Conservation (phyloP, 2,329 filamentous ascomycete genomes). For the Penicillium sclerotigenum region DNA sequence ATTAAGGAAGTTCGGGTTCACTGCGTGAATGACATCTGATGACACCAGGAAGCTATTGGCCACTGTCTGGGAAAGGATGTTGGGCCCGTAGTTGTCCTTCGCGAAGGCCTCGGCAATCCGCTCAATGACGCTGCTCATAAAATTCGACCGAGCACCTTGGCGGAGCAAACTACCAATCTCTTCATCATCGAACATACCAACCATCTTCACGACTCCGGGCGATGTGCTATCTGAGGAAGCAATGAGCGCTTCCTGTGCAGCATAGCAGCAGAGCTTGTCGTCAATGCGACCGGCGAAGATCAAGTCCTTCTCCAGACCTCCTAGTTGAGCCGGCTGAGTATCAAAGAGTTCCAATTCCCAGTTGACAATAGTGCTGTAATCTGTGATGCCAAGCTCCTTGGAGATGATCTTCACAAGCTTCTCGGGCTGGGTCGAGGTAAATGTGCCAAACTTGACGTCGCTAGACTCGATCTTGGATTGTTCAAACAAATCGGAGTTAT, state of each 20-base stretch:
- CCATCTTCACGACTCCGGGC: slow-evolving; percentile 72
- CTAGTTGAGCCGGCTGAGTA: slow-evolving; percentile 75
- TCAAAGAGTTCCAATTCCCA: slow-evolving; percentile 98
- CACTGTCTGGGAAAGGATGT: slow-evolving; percentile 73
- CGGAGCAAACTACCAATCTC: slow-evolving; percentile 90
- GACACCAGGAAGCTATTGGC: slow-evolving; percentile 90
- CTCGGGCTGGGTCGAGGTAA: slow-evolving; percentile 78
- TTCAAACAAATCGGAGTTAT: slow-evolving; percentile 60
- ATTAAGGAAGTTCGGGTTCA: slow-evolving; percentile 87
- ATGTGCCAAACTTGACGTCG: slow-evolving; percentile 57
- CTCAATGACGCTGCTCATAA: slow-evolving; percentile 76
- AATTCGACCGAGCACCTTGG: slow-evolving; percentile 86
- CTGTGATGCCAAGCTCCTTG: slow-evolving; percentile 68
- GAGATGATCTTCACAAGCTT: slow-evolving; percentile 81
- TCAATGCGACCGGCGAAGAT: slow-evolving; percentile 95
- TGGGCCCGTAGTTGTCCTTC: slow-evolving; percentile 44
- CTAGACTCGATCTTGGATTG: slow-evolving; percentile 31
- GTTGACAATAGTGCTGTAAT: slow-evolving; percentile 75
- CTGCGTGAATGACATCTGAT: slow-evolving; percentile 88
- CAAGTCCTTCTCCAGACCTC: slow-evolving; percentile 85
- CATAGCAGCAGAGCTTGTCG: slow-evolving; percentile 95
- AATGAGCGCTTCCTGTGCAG: slow-evolving; percentile 79
- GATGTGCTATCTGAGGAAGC: slow-evolving; percentile 56
- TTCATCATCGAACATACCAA: slow-evolving; percentile 94
- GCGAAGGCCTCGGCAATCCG: slow-evolving; percentile 68